Conservation (phyloP, 495 filamentous ascomycete genomes). For the Hypoxylon cercidicola region DNA sequence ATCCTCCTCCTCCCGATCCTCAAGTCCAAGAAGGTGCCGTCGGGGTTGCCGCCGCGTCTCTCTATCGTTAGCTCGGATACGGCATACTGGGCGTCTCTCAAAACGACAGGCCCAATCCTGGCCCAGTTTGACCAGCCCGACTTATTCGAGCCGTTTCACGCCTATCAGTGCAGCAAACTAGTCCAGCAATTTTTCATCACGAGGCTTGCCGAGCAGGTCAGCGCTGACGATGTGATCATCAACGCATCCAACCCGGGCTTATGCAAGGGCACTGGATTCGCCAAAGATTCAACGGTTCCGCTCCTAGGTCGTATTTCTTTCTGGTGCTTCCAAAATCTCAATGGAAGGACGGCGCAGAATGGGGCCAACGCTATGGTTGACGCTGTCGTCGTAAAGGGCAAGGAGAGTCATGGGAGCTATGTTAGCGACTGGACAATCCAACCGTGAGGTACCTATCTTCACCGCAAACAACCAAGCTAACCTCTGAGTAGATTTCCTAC, state of each 20-base stretch:
- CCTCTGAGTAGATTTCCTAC: slow-evolving; percentile 24
- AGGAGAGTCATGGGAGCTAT: slow-evolving; percentile 58
- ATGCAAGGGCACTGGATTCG: slow-evolving; percentile 50
- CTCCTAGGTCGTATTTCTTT: slow-evolving; percentile 21
- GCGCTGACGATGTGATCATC: slow-evolving; percentile 55
- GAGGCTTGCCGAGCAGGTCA: slow-evolving; percentile 54
- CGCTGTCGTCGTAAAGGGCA: slow-evolving; percentile 51
- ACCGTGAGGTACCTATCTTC: slow-evolving; percentile 46
- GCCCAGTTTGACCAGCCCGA: slow-evolving; percentile 50
- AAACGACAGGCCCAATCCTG: slow-evolving; percentile 47
- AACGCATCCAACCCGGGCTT: slow-evolving; percentile 60
- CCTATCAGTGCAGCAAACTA: slow-evolving; percentile 54
- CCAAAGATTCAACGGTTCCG: slow-evolving; percentile 28
- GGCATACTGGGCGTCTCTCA: slow-evolving; percentile 45
- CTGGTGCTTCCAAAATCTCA: slow-evolving; percentile 34
- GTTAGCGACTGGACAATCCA: slow-evolving; percentile 55
- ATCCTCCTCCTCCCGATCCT: slow-evolving; percentile 59
- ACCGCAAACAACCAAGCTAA: background rate
- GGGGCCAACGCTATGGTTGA: slow-evolving; percentile 55
- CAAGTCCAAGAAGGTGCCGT: slow-evolving; percentile 45
- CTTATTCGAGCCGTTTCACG: slow-evolving; percentile 35
- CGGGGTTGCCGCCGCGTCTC: slow-evolving; percentile 45
- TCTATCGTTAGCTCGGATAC: slow-evolving; percentile 54
- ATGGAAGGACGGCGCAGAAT: slow-evolving; percentile 44
- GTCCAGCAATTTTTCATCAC: slow-evolving; percentile 53